These are phyloP conservation scores for Alternaria tenuissima DNA, from an alignment of 2,329 filamentous ascomycete genomes.

Conservation along the genomic window DNA sequence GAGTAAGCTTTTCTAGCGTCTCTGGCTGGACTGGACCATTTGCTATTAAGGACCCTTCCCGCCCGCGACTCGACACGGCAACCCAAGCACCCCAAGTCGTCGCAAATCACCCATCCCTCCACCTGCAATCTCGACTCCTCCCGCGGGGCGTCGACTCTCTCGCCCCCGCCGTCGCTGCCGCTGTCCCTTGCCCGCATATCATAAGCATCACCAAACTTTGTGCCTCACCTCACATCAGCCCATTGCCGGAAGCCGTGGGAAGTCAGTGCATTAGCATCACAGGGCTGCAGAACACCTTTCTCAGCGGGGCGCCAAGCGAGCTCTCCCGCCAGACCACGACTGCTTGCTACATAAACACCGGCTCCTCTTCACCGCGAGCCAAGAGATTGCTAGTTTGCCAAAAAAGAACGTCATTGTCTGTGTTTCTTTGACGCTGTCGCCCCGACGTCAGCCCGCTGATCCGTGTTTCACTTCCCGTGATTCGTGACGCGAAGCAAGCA, in stretches of 20 bases:
- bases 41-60: constrained; percentile 24
- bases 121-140: background rate
- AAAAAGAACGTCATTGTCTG: constrained; percentile 19
- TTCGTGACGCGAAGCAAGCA: constrained; percentile 29
- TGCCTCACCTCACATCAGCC: constrained; percentile 25
- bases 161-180: background rate
- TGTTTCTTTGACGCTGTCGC: constrained; percentile 26
- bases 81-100: background rate
- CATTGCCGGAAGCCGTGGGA: constrained; percentile 40
- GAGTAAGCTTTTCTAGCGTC: constrained; percentile 34
- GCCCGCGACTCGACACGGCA: constrained; percentile 14
- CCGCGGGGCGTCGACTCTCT: constrained; percentile 3
- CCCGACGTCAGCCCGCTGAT: constrained; percentile 40
- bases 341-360: constrained; percentile 30
- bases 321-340: constrained; percentile 15
- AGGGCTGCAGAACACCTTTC: constrained; percentile 26
- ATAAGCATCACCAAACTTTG: constrained; percentile 29
- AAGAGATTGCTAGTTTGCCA: constrained; percentile 2
- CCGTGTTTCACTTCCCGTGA: constrained; percentile 34
- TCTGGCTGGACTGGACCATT: constrained; percentile 17
- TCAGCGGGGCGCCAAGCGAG: constrained; percentile 39
- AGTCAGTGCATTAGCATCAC: constrained; percentile 26
- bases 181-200: constrained; percentile 6
- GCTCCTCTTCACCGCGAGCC: constrained; percentile 14
- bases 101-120: constrained; percentile 3